A percentile compares a stretch with the other conserved stretches of the same genome.
Evolutionary conservation across 306 rosid species (phyloP).

Genomic region (Dryas alaskensis): DNA sequence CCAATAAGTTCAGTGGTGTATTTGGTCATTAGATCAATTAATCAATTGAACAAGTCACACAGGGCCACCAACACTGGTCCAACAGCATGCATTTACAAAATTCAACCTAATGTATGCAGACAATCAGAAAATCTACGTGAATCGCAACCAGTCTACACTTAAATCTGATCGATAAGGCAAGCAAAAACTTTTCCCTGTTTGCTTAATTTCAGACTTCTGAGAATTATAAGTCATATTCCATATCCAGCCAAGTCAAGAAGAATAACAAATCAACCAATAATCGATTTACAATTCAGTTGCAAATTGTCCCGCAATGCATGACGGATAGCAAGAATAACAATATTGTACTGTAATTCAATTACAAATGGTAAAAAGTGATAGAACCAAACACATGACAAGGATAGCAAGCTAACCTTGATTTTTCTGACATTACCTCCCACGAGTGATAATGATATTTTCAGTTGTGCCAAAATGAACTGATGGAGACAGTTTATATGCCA

Average conservation of each 20-base stretch:
- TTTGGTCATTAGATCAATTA: not conserved
- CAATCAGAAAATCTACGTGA: not conserved
- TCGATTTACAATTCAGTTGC: not conserved
- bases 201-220: too few relatives aligned
- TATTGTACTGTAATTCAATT: not conserved
- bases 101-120: not conserved
- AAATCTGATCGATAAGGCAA: not conserved
- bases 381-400: constrained; percentile 4
- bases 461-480: constrained; percentile 6
- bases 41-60: not conserved
- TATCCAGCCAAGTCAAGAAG: not conserved
- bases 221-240: too few relatives aligned
- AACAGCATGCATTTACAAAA: not conserved
- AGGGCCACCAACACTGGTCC: too few relatives aligned
- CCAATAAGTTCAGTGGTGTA: too few relatives aligned
- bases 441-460: constrained; percentile 9
- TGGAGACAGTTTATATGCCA: not conserved
- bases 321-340: not conserved
- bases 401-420: constrained; percentile 1
- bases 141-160: not conserved
- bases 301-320: not conserved
- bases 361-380: constrained; percentile 1
- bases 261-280: not conserved
- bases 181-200: not conserved
- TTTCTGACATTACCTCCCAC: constrained; percentile 23